Evolutionary conservation across 2,329 filamentous ascomycete species (phyloP).

Genomic region (Hypoxylon sp.): DNA sequence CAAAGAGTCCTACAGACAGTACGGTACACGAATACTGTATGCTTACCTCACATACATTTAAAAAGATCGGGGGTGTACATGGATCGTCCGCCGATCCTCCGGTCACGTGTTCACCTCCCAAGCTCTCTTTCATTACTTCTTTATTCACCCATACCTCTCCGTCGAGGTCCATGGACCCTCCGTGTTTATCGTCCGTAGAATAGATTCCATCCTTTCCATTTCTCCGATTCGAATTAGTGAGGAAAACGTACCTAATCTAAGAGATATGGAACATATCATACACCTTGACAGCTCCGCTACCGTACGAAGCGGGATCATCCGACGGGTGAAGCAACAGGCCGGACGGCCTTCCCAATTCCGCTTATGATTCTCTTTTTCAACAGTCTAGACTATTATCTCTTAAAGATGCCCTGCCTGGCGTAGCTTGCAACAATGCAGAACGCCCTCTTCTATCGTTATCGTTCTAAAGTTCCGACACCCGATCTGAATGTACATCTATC

Average conservation of each 20-base stretch:
- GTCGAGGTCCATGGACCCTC: conserved; percentile 12
- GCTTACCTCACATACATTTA: not conserved
- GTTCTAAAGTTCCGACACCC: not conserved
- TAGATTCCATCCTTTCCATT: not conserved
- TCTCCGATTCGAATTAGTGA: not conserved
- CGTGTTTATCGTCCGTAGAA: conserved; percentile 2
- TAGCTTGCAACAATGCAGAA: conserved; percentile 4
- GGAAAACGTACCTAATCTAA: not conserved
- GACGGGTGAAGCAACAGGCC: not conserved
- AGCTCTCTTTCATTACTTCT: not conserved
- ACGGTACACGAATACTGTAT: not conserved
- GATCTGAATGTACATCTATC: not conserved
- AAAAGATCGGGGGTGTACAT: not conserved
- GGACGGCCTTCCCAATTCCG: conserved; percentile 2
- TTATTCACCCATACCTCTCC: conserved; percentile 1
- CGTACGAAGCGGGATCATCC: not conserved
- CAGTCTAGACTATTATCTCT: conserved; percentile 1
- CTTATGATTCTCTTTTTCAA: not conserved
- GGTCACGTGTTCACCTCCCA: conserved; percentile 1
- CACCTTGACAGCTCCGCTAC: not conserved
- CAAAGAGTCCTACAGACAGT: not conserved
- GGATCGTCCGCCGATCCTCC: conserved; percentile 12
- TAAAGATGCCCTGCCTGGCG: conserved; percentile 5
- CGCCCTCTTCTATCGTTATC: not conserved
- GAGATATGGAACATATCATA: not conserved